Conservation (phyloP, 2,329 filamentous ascomycete genomes). For the Escovopsis sp. region DNA sequence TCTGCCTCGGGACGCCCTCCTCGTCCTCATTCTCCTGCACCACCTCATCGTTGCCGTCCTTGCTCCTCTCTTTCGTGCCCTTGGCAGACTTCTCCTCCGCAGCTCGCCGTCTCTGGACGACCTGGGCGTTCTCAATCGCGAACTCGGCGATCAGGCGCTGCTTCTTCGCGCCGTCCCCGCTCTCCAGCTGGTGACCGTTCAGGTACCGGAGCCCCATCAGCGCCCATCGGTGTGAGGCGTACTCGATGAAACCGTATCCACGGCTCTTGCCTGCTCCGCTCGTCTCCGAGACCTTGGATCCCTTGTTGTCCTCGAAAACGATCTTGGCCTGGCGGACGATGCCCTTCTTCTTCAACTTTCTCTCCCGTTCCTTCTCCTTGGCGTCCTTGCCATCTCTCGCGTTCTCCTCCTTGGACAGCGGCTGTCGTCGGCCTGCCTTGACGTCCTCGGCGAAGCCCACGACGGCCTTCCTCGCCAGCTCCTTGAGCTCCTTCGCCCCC, state of each 20-base stretch:
- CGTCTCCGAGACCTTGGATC: constrained; percentile 66
- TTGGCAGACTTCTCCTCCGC: constrained; percentile 20
- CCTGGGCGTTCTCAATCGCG: constrained; percentile 93
- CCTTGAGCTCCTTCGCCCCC: constrained; percentile 77
- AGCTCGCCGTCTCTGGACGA: constrained; percentile 57
- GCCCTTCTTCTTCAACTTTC: constrained; percentile 67
- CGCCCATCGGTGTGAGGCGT: constrained; percentile 82
- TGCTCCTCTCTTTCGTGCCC: constrained; percentile 11
- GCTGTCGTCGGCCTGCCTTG: constrained; percentile 58
- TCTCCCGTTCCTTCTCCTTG: constrained; percentile 61
- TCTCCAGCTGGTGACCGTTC: constrained; percentile 57
- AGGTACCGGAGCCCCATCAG: constrained; percentile 91
- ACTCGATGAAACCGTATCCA: constrained; percentile 96
- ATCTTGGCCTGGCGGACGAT: constrained; percentile 92
- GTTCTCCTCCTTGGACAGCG: constrained; percentile 81
- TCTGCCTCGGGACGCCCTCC: background rate
- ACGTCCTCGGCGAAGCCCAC: constrained; percentile 90
- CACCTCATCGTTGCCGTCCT: background rate
- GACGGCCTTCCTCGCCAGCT: constrained; percentile 77
- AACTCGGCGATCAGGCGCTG: constrained; percentile 91
- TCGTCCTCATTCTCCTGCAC: background rate
- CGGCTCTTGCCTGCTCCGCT: constrained; percentile 69
- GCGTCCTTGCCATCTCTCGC: constrained; percentile 66
- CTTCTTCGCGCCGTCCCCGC: constrained; percentile 56
- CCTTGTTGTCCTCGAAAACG: constrained; percentile 77